Evolutionary conservation across 768 basidiomycete genomes (phyloP).

Genomic region (Boletus bicolor): DNA sequence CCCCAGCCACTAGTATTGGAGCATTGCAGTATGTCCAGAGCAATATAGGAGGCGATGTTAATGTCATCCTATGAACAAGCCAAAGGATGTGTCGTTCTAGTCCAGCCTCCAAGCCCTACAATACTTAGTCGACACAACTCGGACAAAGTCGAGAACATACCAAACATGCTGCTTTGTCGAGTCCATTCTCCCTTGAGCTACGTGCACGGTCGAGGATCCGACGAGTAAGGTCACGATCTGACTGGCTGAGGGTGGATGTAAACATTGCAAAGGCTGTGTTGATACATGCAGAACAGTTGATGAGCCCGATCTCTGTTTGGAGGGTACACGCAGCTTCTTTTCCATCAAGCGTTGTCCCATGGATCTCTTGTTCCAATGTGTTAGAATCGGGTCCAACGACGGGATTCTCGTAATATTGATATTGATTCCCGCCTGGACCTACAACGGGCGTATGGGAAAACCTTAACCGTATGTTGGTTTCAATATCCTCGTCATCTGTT

Average conservation of each 20-base stretch:
- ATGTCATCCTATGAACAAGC: conserved; percentile 42
- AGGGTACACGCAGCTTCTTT: conserved; percentile 47
- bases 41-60: conserved; percentile 51
- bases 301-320: conserved; percentile 21
- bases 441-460: conserved; percentile 23
- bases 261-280: conserved; percentile 20
- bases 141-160: conserved; percentile 25
- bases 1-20: conserved; percentile 54
- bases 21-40: conserved; percentile 66
- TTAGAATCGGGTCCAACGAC: conserved; percentile 14
- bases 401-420: conserved; percentile 10
- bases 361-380: conserved; percentile 23
- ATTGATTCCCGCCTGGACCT: conserved; percentile 16
- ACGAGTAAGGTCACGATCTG: conserved; percentile 19
- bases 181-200: conserved; percentile 21
- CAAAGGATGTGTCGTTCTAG: conserved; percentile 25
- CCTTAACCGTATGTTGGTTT: conserved; percentile 58
- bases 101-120: conserved; percentile 15
- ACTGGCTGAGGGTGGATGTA: conserved; percentile 16
- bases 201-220: conserved; percentile 18
- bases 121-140: conserved; percentile 3
- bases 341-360: conserved; percentile 45
- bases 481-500: conserved; percentile 81
- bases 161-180: conserved; percentile 28
- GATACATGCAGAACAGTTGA: conserved; percentile 35